phyloP scores from a whole-genome alignment of 306 rosid species.

The Vicia faba region DNA sequence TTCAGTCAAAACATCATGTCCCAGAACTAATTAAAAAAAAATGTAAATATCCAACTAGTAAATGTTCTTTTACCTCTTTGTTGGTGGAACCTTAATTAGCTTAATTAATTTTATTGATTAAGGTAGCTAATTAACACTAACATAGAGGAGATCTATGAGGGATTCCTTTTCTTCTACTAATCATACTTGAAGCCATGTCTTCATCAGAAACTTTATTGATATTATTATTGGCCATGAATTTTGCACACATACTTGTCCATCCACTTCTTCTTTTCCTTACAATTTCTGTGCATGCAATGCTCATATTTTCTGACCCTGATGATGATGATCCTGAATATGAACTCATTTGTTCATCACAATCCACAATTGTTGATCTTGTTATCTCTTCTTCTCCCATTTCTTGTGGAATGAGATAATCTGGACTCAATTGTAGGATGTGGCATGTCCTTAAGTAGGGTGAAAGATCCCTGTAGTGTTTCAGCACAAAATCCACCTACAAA shows the following conservation, averaged over 20 bases:
- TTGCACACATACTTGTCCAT: slow-evolving; percentile 58
- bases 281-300: slow-evolving; percentile 58
- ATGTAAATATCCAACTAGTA: slow-evolving; percentile 24
- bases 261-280: slow-evolving; percentile 89
- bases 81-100: neutral
- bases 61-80: neutral
- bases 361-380: slow-evolving; percentile 59
- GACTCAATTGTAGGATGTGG: slow-evolving; percentile 67
- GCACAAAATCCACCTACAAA: slow-evolving; percentile 78
- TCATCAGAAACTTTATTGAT: slow-evolving; percentile 65
- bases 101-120: slow-evolving; percentile 31
- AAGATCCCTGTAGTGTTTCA: slow-evolving; percentile 71
- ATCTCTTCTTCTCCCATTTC: slow-evolving; percentile 81
- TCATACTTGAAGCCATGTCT: slow-evolving; percentile 75
- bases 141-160: slow-evolving; percentile 96
- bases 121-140: slow-evolving; percentile 52
- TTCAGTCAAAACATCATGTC: slow-evolving; percentile 58
- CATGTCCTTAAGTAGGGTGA: slow-evolving; percentile 70
- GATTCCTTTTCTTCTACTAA: slow-evolving; percentile 88
- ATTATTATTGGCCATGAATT: slow-evolving; percentile 49
- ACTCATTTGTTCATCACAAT: slow-evolving; percentile 65
- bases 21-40: slow-evolving; percentile 15
- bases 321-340: slow-evolving; percentile 57
- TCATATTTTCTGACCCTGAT: slow-evolving; percentile 74
- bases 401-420: slow-evolving; percentile 79